phyloP scores from a whole-genome alignment of 306 rosid genomes.

The Inga leiocalycina region DNA sequence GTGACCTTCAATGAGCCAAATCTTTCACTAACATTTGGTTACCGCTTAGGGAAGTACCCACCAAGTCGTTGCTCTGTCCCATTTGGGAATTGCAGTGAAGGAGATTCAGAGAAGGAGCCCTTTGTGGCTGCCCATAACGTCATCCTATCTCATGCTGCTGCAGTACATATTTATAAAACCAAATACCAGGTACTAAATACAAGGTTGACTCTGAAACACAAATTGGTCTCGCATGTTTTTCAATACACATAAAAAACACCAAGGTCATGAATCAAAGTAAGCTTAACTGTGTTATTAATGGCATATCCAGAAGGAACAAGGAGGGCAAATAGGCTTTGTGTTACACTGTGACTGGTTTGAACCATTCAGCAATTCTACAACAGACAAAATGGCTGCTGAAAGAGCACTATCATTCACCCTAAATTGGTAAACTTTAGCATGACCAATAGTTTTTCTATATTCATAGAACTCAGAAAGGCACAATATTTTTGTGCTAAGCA shows the following conservation, averaged over 20 bases:
- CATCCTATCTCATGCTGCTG: slow-evolving; percentile 70
- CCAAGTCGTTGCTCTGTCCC: slow-evolving; percentile 46
- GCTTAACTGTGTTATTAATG: slow-evolving; percentile 2
- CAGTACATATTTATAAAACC: slow-evolving; percentile 59
- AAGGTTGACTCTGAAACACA: neutral
- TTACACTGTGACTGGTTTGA: slow-evolving; percentile 51
- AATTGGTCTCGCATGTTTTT: neutral
- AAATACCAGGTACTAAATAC: slow-evolving; percentile 59
- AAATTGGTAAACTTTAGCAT: slow-evolving; percentile 48
- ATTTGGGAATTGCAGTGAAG: slow-evolving; percentile 61
- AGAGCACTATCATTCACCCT: slow-evolving; percentile 62
- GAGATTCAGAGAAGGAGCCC: slow-evolving; percentile 73
- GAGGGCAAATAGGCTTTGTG: slow-evolving; percentile 64
- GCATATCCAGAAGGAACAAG: slow-evolving; percentile 56
- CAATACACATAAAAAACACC: neutral
- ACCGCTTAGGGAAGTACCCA: slow-evolving; percentile 20
- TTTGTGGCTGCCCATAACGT: slow-evolving; percentile 68
- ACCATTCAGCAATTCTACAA: slow-evolving; percentile 53
- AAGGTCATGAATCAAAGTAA: neutral
- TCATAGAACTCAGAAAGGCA: neutral
- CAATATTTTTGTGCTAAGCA: too few relatives aligned
- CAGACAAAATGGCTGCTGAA: slow-evolving; percentile 61
- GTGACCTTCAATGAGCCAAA: slow-evolving; percentile 61
- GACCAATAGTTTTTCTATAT: neutral
- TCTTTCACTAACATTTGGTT: slow-evolving; percentile 12